Percentiles rank a stretch among this genome's conserved stretches.
Evolutionary conservation across 2,329 filamentous ascomycete genomes (phyloP).

Genomic region (Pseudogymnoascus sp.): DNA sequence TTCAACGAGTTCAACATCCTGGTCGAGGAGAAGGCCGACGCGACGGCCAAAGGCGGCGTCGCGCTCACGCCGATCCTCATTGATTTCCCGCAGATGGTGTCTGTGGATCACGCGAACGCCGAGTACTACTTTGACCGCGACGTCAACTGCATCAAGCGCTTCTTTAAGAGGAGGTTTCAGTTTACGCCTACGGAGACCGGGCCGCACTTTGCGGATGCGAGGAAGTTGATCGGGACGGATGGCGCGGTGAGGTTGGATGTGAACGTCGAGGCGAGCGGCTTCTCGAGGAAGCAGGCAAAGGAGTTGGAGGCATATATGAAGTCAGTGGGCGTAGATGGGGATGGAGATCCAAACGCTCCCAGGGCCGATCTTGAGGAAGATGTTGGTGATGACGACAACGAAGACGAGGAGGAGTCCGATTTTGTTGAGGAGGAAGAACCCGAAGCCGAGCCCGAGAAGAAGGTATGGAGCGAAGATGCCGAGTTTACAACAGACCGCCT

Average conservation of each 20-base stretch:
- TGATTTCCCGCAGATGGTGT: slow-evolving; percentile 97
- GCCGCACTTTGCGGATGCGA: slow-evolving; percentile 76
- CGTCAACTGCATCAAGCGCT: slow-evolving; percentile 89
- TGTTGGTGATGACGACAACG: slow-evolving; percentile 30
- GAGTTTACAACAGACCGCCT: slow-evolving; percentile 26
- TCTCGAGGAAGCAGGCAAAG: slow-evolving; percentile 93
- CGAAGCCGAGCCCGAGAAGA: slow-evolving; percentile 13
- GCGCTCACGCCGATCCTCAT: slow-evolving; percentile 73
- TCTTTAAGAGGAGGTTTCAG: slow-evolving; percentile 81
- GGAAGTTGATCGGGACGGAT: slow-evolving; percentile 60
- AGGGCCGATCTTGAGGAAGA: slow-evolving; percentile 33
- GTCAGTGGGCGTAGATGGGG: slow-evolving; percentile 48
- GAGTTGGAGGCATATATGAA: slow-evolving; percentile 89
- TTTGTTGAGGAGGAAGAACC: slow-evolving; percentile 24
- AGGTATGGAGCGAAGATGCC: slow-evolving; percentile 24
- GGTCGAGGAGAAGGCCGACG: slow-evolving; percentile 61
- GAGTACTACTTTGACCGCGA: slow-evolving; percentile 97
- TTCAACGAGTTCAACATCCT: slow-evolving; percentile 99
- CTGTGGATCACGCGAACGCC: slow-evolving; percentile 85
- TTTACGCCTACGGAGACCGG: slow-evolving; percentile 76
- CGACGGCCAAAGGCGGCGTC: slow-evolving; percentile 29
- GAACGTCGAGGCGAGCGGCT: slow-evolving; percentile 83
- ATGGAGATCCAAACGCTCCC: slow-evolving; percentile 28
- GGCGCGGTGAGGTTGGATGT: slow-evolving; percentile 68
- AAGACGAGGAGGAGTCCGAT: slow-evolving; percentile 26